Conservation (phyloP, 352 stramenopile species). For the Phytophthora quininea region DNA sequence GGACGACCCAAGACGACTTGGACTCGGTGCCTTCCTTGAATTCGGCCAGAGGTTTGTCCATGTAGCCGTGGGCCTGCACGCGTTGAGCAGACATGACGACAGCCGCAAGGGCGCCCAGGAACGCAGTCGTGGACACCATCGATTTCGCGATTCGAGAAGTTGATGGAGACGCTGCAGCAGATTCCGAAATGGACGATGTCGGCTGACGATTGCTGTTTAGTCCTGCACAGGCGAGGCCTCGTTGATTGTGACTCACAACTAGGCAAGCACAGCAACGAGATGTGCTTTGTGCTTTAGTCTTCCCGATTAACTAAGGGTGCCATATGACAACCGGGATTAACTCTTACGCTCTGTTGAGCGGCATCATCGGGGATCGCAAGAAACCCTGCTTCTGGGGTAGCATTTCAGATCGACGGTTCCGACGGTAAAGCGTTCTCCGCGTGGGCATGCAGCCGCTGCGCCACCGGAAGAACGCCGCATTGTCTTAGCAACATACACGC, state of each 20-base stretch:
- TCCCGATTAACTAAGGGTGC: too few species aligned
- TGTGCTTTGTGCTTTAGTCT: too few species aligned
- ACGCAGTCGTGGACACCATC: not conserved
- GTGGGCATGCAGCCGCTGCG: conserved; percentile 3
- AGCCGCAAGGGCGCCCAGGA: not conserved
- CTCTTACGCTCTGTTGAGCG: too few species aligned
- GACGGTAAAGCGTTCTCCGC: not conserved
- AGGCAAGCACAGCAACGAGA: not conserved
- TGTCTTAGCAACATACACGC: too few species aligned
- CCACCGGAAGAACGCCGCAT: too few species aligned
- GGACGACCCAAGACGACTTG: conserved; percentile 36
- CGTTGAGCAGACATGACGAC: conserved; percentile 6
- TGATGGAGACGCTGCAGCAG: conserved; percentile 1
- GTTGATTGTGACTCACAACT: not conserved
- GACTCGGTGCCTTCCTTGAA: conserved; percentile 25
- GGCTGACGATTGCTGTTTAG: too few species aligned
- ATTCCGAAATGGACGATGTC: conserved; percentile 15
- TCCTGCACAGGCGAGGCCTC: not conserved
- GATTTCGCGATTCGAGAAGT: not conserved
- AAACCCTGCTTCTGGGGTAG: not conserved
- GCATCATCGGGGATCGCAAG: too few species aligned
- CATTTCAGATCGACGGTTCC: too few species aligned
- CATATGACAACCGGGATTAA: too few species aligned
- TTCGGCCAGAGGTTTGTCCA: conserved; percentile 33
- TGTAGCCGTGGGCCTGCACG: conserved; percentile 31